phyloP scores from a whole-genome alignment of 1,284 basidiomycete genomes.

The Ganoderma lingzhi region DNA sequence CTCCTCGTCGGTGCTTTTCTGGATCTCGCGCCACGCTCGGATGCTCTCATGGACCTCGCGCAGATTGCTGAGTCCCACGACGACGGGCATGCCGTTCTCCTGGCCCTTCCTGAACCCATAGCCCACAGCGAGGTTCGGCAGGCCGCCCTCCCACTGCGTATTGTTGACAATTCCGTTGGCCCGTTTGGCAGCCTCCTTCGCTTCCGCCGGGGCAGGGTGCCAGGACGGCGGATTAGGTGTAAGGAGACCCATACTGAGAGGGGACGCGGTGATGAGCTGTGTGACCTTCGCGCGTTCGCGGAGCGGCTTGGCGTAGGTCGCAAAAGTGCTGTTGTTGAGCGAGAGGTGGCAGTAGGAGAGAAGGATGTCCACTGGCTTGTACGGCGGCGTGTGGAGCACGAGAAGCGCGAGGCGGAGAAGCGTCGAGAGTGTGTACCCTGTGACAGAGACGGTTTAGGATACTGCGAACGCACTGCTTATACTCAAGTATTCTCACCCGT shows the following conservation, averaged over 20 bases:
- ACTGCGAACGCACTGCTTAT: background rate
- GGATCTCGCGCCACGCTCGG: constrained; percentile 69
- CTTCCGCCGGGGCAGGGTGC: constrained; percentile 81
- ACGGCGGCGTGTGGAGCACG: constrained; percentile 68
- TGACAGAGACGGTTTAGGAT: background rate
- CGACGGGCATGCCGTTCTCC: constrained; percentile 67
- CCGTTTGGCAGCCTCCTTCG: constrained; percentile 54
- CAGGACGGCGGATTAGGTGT: constrained; percentile 76
- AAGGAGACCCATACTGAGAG: constrained; percentile 92
- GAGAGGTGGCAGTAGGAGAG: constrained; percentile 90
- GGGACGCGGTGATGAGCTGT: constrained; percentile 87
- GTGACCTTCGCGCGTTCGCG: constrained; percentile 68
- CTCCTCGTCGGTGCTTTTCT: constrained; percentile 46
- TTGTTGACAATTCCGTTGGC: constrained; percentile 41
- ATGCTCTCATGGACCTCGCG: constrained; percentile 81
- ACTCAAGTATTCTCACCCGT: constrained; percentile 58
- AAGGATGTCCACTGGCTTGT: constrained; percentile 79
- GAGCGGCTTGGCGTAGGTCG: constrained; percentile 69
- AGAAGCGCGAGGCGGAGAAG: constrained; percentile 87
- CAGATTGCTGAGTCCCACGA: constrained; percentile 77
- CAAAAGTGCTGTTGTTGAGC: constrained; percentile 80
- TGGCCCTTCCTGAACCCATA: constrained; percentile 68
- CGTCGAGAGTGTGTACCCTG: constrained; percentile 88
- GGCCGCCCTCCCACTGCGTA: constrained; percentile 50
- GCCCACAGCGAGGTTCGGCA: constrained; percentile 78